Base-by-base conservation (phyloP, 192 early-diverging fungal genomes). In the Coemansia nantahalensis region DNA sequence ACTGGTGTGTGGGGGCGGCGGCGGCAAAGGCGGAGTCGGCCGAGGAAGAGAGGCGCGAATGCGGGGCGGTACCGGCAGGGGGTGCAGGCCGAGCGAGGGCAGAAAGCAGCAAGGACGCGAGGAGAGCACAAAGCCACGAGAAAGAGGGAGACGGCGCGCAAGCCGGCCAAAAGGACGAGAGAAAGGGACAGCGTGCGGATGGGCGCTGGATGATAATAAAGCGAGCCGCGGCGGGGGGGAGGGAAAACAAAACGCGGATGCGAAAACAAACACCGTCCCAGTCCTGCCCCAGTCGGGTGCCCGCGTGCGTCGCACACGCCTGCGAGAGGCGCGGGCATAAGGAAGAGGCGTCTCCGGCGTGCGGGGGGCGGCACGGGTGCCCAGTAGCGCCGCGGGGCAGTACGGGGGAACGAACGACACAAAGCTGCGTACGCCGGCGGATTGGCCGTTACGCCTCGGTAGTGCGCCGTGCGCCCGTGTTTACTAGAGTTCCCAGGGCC, bases 371-470 rank as follows among this genome's bases (percentile, higher is more conserved):
- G 40, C n/a, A 5, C 9, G 40, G 2, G 26, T 28, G 26, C 26
- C 7, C 26, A 28, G 26, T 28, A 28, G 26, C 26, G 26, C 26
- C 26, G 26, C 3, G 26, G 7, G 26, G 26, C 26, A 28, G 26
- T 28, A 28, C 26, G 26, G 26, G n/a, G n/a, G n/a, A n/a, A n/a
- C n/a, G n/a, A n/a, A n/a, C n/a, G n/a, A n/a, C n/a, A n/a, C n/a
- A n/a, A n/a, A n/a, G 40, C 19, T 41, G 40, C 19, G 40, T 39
- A 18, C 38, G 38, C 19, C 16, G 40, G 40, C 40, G 23, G 40
- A 41, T 41, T 41, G 40, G 19, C 40, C 19, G 40, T 41, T 41
- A 41, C 40, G 40, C 23, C 19, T 23, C 40, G 12, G 40, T 17
- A 2, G 40, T 17, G 23, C 18, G 40, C 40, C 40, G 40, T 28